Evolutionary conservation across 768 basidiomycete genomes (phyloP).

Genomic region (Boletellus sp.): DNA sequence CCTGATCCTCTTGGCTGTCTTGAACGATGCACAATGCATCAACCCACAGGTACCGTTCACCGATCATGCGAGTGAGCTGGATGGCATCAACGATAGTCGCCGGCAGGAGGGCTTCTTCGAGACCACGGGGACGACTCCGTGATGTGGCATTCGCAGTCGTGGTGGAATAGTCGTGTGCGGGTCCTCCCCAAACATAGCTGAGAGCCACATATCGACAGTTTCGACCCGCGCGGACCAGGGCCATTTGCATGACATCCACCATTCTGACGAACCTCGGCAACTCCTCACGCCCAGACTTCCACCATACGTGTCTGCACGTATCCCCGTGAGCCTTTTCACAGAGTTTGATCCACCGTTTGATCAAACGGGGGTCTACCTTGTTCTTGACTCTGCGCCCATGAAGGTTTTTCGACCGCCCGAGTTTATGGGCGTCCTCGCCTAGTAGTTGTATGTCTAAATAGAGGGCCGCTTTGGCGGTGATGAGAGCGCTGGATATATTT

Average conservation of each 20-base stretch:
- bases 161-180: conserved; percentile 8
- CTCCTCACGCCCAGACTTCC: conserved; percentile 2
- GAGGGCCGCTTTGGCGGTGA: not conserved
- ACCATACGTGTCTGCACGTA: conserved; percentile 9
- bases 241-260: conserved; percentile 13
- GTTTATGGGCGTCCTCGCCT: conserved; percentile 15
- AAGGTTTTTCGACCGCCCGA: conserved; percentile 13
- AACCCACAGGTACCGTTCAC: conserved; percentile 25
- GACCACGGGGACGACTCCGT: conserved; percentile 2
- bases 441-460: conserved; percentile 16
- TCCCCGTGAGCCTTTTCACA: conserved; percentile 18
- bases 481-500: not conserved
- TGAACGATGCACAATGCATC: conserved; percentile 25
- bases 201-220: conserved; percentile 15
- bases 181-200: conserved; percentile 18
- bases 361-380: conserved; percentile 4
- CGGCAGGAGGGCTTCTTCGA: conserved; percentile 6
- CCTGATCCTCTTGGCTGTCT: conserved; percentile 19
- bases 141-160: not conserved
- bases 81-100: conserved; percentile 22
- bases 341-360: conserved; percentile 16
- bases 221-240: conserved; percentile 3
- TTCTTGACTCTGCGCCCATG: conserved; percentile 21
- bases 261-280: conserved; percentile 12
- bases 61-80: conserved; percentile 10